Base-by-base conservation (phyloP, 1,284 basidiomycete species). In the Rhodotorula mucilaginosa region DNA sequence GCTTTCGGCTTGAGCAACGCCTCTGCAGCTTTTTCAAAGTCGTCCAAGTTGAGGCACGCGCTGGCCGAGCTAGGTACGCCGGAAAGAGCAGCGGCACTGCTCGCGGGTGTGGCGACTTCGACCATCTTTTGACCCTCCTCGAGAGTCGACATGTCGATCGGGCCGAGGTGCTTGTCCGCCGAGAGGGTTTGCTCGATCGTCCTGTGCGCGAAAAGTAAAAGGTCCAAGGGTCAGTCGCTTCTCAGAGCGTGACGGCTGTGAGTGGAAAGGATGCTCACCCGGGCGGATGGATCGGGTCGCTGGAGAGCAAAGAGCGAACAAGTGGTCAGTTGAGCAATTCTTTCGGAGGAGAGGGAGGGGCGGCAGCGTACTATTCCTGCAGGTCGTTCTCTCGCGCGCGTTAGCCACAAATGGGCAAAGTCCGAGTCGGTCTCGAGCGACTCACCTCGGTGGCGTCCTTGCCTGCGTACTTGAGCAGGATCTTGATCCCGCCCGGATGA, bases 391-490 rank as follows among this genome's bases (percentile, higher is more conserved):
- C 39, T 10, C 39, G 12, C 39, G 12, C 12, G 39, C 12, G 12
- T 44, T 8, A 26, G 26, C 26, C 26, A 26, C 26, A 26, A 26
- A 26, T 26, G 26, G 26, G 26, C 26, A 26, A 26, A 26, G 26
- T 26, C 26, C 26, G 26, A 26, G 26, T 26, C 26, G 26, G 26
- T 26, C 26, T 26, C 26, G 26, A 26, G 26, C 21, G 18, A 26
- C 54, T 31, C 13, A 56, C 68, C 47, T 73, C 77, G 5, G 76
- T 78, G 4, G 76, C 76, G 57, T 78, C 77, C 58, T 69, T 71
- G 3, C 77, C 77, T 0, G 74, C 77, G 49, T 76, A 75, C 64
- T 71, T 70, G 62, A 74, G 62, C 48, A 78, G 58, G 52, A 77
- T 71, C 56, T 65, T 69, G 46, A 51, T 58, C 10, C 77, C 77